Base-by-base conservation (phyloP, 2,329 filamentous ascomycete species). In the Coleophoma cylindrospora region DNA sequence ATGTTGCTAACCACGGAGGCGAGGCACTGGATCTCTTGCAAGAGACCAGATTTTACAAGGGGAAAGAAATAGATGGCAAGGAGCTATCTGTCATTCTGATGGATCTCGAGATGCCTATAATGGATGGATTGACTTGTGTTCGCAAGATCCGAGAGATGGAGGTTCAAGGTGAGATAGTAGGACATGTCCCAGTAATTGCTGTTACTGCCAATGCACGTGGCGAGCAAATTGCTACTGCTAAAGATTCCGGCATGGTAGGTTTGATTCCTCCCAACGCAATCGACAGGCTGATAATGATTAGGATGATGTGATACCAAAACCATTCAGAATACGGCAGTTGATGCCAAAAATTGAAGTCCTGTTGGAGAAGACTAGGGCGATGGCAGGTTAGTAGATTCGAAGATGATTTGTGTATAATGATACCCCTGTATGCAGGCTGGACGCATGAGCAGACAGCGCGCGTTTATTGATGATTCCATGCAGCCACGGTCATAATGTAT, bases 41-140 rank as follows among this genome's bases (percentile, higher is more conserved):
- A 83, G 3, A 85, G 75, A 17, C 54, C 17, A 57, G 5, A 74
- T 77, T 21, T 74, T 73, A n/a, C 77, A 62, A 96, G 96, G 71
- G 84, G 88, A 53, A 91, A 91, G 64, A 96, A 95, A 0, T 91
- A 90, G 13, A 96, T 90, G 0, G 91, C 87, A 8, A 91, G 71
- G 43, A 78, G 69, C 32, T 77, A 72, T 4, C 74, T 10, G 74
- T 89, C 41, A 82, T 91, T 12, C 66, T 91, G 4, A 89, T 91
- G 86, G 87, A 91, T 60, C 74, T 89, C 47, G 86, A 90, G 60
- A 91, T 91, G 87, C 87, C 87, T 1, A 77, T 90, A 38, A 90
- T 90, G 86, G 86, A 91, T 58, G 87, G 87, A 36, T 79, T 87
- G 69, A 86, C 84, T 4, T 89, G 86, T 57, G 84, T 86, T 8